Base-by-base conservation (phyloP, 257 asterid genomes). In the Primulina eburnea region DNA sequence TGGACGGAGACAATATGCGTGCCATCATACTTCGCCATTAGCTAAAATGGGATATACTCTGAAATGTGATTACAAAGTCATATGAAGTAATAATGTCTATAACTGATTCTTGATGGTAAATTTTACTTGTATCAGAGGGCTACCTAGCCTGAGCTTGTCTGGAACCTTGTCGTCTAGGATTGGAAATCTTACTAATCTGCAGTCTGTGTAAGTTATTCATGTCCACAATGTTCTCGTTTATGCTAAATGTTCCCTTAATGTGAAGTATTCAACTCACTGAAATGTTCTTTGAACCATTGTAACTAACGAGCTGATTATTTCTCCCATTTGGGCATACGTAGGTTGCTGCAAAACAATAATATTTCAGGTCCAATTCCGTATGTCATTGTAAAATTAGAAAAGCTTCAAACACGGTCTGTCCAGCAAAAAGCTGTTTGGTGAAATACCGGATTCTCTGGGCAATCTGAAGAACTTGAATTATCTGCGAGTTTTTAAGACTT, bases 321-420 rank as follows among this genome's bases (percentile, higher is more conserved):
- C 53, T 47, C 12, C 56, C 7, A 47, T 47, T 47, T 16, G 56
- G 56, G 20, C 29, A 40, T 43, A 14, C 77, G 76, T 79, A 94
- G 99, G 78, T 86, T 84, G 81, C 86, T 94, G 88, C 99, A 94
- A 73, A 94, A 94, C 85, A 94, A 94, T 80, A 96, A 78, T 11
- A 86, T 94, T 55, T 77, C 81, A 6, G 99, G 98, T 77, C 73
- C 83, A 56, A 86, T 94, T 53, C 99, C 97, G 0, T 83, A 73
- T 68, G 86, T 83, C 58, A 75, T 89, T 58, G 99, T 96, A 75
- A 89, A 78, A 79, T 75, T 94, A 55, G 84, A 78, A 65, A 89
- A 82, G 87, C 99, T 94, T 69, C 85, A 94, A 69, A 82, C 96
- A 3, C 85, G 97, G 91, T 88, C 90, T 94, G 70, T 94, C 98